phyloP scores from a whole-genome alignment of 805 yeast genomes.

The Lipomyces japonicus region DNA sequence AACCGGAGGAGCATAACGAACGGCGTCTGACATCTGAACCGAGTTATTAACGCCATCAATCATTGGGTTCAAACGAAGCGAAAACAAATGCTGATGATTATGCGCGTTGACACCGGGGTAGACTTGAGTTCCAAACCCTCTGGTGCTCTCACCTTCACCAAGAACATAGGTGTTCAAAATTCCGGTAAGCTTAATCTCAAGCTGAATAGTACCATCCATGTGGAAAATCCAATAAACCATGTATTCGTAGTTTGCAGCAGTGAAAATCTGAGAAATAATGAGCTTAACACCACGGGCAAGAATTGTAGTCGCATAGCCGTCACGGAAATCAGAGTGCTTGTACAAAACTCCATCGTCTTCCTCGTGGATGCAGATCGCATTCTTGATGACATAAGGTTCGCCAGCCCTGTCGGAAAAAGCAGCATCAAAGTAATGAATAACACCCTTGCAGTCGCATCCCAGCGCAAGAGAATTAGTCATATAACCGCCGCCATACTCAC shows the following conservation, averaged over 20 bases:
- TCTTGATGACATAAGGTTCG: conserved; percentile 64
- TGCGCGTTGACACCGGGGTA: conserved; percentile 80
- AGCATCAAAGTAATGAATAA: conserved; percentile 78
- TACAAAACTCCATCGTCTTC: conserved; percentile 76
- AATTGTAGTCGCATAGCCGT: conserved; percentile 67
- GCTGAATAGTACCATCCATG: conserved; percentile 79
- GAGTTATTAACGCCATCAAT: conserved; percentile 78
- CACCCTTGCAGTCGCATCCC: conserved; percentile 86
- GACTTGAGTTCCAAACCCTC: conserved; percentile 77
- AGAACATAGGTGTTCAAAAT: conserved; percentile 70
- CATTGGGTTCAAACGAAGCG: conserved; percentile 75
- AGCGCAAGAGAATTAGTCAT: conserved; percentile 74
- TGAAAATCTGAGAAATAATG: conserved; percentile 74
- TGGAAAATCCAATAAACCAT: conserved; percentile 78
- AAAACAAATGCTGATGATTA: conserved; percentile 80
- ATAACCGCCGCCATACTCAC: conserved; percentile 85
- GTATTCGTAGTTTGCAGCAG: conserved; percentile 84
- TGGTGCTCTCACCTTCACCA: conserved; percentile 60
- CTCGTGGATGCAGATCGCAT: conserved; percentile 80
- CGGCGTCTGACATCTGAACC: conserved; percentile 63
- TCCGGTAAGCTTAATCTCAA: conserved; percentile 77
- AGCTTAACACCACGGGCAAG: conserved; percentile 72
- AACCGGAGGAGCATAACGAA: conserved; percentile 53
- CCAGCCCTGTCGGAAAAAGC: conserved; percentile 66
- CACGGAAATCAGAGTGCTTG: conserved; percentile 84